Conservation (phyloP, 352 stramenopile genomes). For the Phytophthora uliginosa region DNA sequence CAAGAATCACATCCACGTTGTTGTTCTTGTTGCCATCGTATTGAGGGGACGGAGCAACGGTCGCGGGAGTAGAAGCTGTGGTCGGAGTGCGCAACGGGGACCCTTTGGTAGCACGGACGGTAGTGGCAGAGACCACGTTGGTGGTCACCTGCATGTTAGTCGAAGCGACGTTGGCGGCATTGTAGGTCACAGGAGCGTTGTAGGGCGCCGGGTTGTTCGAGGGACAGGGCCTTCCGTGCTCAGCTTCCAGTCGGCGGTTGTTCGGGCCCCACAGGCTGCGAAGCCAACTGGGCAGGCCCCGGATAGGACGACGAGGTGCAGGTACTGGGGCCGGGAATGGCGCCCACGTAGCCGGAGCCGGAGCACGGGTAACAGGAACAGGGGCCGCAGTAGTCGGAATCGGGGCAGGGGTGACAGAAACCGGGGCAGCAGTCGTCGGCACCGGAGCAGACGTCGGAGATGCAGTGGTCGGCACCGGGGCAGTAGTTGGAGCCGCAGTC, state of each 20-base stretch:
- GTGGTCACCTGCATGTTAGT: background rate
- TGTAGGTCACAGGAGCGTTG: background rate
- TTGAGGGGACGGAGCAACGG: conserved; percentile 8
- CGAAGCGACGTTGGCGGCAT: background rate
- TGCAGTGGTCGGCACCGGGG: background rate
- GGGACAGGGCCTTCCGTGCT: conserved; percentile 25
- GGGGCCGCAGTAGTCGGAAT: background rate
- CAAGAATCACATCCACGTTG: conserved; percentile 47
- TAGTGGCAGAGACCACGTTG: background rate
- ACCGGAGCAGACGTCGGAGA: background rate
- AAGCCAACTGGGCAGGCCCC: conserved; percentile 16
- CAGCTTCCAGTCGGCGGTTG: conserved; percentile 24
- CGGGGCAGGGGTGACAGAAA: conserved; percentile 8
- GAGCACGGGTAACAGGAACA: no score
- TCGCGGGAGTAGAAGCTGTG: background rate
- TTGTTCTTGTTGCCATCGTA: conserved; percentile 35
- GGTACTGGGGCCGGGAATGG: background rate
- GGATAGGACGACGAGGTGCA: background rate
- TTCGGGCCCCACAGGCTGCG: conserved; percentile 21
- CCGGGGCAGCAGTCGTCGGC: background rate
- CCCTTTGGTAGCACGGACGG: no score
- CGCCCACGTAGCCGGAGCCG: conserved; percentile 3
- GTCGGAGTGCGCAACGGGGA: background rate
- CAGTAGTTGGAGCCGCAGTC: conserved; percentile 2
- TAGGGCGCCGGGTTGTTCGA: background rate